These are phyloP conservation scores for Drosera spatulata DNA, from an alignment of 179 eudicot species.

Conservation along the genomic window DNA sequence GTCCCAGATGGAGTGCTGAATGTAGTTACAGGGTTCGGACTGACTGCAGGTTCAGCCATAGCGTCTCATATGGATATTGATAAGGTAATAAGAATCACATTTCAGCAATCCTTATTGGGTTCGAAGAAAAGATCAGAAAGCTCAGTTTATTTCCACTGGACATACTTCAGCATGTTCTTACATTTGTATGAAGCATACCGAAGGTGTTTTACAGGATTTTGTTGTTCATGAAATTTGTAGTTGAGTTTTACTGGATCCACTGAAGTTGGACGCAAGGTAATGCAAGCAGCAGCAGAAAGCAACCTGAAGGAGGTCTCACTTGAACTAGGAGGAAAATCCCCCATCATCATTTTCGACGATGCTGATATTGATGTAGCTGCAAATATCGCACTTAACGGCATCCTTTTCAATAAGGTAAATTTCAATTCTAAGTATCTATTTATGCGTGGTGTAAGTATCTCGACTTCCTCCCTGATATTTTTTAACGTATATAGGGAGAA, in stretches of 20 bases:
- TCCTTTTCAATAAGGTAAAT: slow-evolving; percentile 40
- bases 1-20: slow-evolving; percentile 30
- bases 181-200: too few species aligned
- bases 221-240: slow-evolving; percentile 9
- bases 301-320: slow-evolving; percentile 52
- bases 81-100: slow-evolving; percentile 14
- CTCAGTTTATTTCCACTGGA: not conserved
- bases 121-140: not conserved
- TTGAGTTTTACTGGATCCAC: slow-evolving; percentile 64
- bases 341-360: slow-evolving; percentile 55
- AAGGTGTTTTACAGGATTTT: too few species aligned
- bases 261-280: slow-evolving; percentile 44
- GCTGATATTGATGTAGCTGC: slow-evolving; percentile 48
- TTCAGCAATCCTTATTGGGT: not conserved
- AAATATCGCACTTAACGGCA: slow-evolving; percentile 33
- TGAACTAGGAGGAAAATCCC: slow-evolving; percentile 68
- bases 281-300: slow-evolving; percentile 62
- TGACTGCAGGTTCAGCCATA: slow-evolving; percentile 40
- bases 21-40: slow-evolving; percentile 35
- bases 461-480: too few species aligned
- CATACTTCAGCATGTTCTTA: not conserved
- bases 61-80: slow-evolving; percentile 52
- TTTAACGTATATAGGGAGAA: slow-evolving; percentile 36
- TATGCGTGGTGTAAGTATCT: not conserved
- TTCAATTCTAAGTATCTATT: not conserved